Evolutionary conservation across 2,329 filamentous ascomycete genomes (phyloP).

Genomic region (Penicillium sp.): DNA sequence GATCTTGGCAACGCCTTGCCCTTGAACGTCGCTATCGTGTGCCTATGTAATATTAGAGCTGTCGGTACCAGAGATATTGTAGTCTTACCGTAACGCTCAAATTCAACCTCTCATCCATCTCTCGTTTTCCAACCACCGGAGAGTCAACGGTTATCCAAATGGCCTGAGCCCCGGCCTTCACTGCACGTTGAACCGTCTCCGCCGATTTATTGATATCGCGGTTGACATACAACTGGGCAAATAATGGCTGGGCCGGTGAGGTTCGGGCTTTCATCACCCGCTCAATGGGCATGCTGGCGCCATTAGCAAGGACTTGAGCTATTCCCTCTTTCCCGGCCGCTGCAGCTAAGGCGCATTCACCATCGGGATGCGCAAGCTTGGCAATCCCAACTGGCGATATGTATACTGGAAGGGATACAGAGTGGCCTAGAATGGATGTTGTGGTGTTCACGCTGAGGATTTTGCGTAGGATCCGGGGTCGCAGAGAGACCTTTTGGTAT

Average conservation of each 20-base stretch:
- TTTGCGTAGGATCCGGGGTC: conserved; percentile 48
- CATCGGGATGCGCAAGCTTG: conserved; percentile 45
- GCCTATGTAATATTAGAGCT: background rate
- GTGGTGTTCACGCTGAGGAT: conserved; percentile 39
- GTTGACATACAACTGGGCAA: conserved; percentile 43
- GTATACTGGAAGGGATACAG: conserved; percentile 40
- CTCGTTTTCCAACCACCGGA: conserved; percentile 33
- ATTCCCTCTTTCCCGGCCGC: conserved; percentile 40
- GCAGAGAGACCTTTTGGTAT: conserved; percentile 48
- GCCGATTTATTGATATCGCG: conserved; percentile 28
- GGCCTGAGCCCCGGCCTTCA: conserved; percentile 27
- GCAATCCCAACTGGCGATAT: conserved; percentile 46
- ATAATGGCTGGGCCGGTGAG: conserved; percentile 25
- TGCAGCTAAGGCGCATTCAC: conserved; percentile 44
- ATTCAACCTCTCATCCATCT: conserved; percentile 34
- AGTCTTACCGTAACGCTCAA: conserved; percentile 3
- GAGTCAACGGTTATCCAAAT: conserved; percentile 39
- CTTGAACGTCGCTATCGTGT: conserved; percentile 9
- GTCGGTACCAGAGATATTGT: too few relatives aligned
- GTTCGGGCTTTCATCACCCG: conserved; percentile 33
- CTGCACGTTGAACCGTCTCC: conserved; percentile 26
- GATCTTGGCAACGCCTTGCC: conserved; percentile 30
- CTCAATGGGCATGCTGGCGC: conserved; percentile 43
- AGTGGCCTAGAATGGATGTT: conserved; percentile 32
- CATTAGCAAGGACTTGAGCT: conserved; percentile 39